Evolutionary conservation across 148 eudicot species (phyloP).

Genomic region (Arbutus unedo): DNA sequence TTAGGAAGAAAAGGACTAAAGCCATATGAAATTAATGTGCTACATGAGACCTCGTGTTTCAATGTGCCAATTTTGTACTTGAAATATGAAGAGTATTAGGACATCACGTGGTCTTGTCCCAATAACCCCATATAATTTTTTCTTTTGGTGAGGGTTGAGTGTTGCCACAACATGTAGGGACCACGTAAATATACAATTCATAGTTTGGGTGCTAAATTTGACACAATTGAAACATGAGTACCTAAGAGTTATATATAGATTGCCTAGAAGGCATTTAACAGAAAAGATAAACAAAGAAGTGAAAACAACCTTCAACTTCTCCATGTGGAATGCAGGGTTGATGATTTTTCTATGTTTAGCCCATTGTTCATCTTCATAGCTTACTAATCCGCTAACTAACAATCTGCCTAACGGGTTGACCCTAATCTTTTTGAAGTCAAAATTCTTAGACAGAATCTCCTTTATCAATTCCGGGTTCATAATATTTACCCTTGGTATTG

Average conservation of each 20-base stretch:
- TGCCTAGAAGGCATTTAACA: not conserved
- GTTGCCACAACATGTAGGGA: too few species aligned
- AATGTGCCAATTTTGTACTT: too few species aligned
- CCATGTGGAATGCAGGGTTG: slow-evolving; percentile 28
- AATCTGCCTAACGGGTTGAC: slow-evolving; percentile 5
- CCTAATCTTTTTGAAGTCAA: slow-evolving; percentile 15
- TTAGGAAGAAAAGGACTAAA: not conserved
- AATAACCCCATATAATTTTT: too few species aligned
- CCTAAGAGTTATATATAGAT: not conserved
- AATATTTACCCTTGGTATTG: too few species aligned
- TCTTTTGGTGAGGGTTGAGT: too few species aligned
- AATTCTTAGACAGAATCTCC: slow-evolving; percentile 8
- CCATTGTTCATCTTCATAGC: slow-evolving; percentile 19
- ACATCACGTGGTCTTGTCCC: too few species aligned
- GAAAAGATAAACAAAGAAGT: not conserved
- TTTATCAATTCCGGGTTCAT: too few species aligned
- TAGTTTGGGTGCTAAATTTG: too few species aligned
- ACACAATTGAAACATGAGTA: not conserved
- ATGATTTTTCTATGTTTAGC: slow-evolving; percentile 3
- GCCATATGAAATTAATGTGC: too few species aligned
- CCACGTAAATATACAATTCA: too few species aligned
- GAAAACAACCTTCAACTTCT: slow-evolving; percentile 25
- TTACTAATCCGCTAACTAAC: slow-evolving; percentile 13
- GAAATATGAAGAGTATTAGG: too few species aligned
- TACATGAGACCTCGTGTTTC: too few species aligned